Evolutionary conservation across 1,284 basidiomycete genomes (phyloP), one percentile per base, ranked within the genome.

Genomic region (Taiwanofungus camphoratus): DNA sequence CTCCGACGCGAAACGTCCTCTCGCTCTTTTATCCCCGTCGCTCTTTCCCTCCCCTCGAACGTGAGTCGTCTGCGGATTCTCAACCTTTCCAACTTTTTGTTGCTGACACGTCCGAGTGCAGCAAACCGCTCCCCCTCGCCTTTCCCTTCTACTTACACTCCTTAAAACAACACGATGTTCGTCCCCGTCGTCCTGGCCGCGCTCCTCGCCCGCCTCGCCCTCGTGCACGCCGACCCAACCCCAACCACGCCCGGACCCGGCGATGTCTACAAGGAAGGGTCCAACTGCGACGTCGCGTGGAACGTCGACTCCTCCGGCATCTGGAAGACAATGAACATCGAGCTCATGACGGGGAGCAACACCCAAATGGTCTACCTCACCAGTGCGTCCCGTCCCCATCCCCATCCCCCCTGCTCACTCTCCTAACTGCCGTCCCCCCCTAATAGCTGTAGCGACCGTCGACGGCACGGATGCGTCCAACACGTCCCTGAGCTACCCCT

Each of bases 321-420:
- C 5, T 88, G 87, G 86, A 78, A 71, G 56, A 60, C 62, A 43
- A 85, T 81, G 76, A 64, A 69, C 45, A 82, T 91, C 44, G 70
- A 88, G 61, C 74, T 92, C 52, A 90, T 88, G 85, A 82, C 83
- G 0, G 89, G 89, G 5, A 61, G 71, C 53, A 92, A 92, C 65
- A 61, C 70, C 27, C 52, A 70, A 36, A 92, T 92, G 87, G 62
- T 78, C 39, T 74, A 74, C 53, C 56, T 90, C 44, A 77, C 76
- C 3, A 77, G 86, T 87, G 51, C 47, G 79, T 70, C 8, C 19
- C 7, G 27, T 42, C 42, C 24, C 21, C 9, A 13, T 30, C 36
- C 23, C 19, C 7, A 13, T 40, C 43, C 26, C 44, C 39, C 11
- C n/a, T 35, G 6, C 18, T n/a, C 31, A 6, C 21, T 18, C 12